These are phyloP conservation scores for Solanum chiquidenum DNA, from an alignment of 257 asterid genomes.

Conservation along the genomic window DNA sequence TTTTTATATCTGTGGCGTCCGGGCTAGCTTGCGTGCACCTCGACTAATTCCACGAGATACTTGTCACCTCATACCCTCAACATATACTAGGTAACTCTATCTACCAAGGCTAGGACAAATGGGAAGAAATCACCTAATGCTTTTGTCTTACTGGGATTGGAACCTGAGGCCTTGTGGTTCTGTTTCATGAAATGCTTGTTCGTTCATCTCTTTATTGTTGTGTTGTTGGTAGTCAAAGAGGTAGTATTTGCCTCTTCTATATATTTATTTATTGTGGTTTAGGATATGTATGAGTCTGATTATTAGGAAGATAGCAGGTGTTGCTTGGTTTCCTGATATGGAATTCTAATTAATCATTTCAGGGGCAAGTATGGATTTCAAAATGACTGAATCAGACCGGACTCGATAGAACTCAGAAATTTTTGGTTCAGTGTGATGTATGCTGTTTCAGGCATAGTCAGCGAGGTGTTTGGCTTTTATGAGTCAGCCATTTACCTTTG, in stretches of 20 bases:
- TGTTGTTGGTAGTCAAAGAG: not conserved
- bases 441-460: not conserved
- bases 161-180: not conserved
- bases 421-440: not conserved
- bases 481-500: not conserved
- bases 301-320: not conserved
- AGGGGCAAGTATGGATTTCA: not conserved
- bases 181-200: not conserved
- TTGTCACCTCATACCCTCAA: not conserved
- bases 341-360: not conserved
- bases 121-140: not conserved
- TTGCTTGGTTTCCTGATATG: not conserved
- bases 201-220: not conserved
- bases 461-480: not conserved
- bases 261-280: not conserved
- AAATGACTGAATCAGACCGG: not conserved
- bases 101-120: not conserved
- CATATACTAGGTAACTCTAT: not conserved
- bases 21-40: not conserved
- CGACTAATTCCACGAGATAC: not conserved
- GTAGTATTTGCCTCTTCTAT: not conserved
- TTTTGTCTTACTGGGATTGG: not conserved
- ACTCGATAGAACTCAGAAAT: not conserved
- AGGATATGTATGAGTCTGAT: not conserved
- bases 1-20: not conserved